Conservation (phyloP, 139 green algal genomes). For the Chlamydomonas sphaeroides region DNA sequence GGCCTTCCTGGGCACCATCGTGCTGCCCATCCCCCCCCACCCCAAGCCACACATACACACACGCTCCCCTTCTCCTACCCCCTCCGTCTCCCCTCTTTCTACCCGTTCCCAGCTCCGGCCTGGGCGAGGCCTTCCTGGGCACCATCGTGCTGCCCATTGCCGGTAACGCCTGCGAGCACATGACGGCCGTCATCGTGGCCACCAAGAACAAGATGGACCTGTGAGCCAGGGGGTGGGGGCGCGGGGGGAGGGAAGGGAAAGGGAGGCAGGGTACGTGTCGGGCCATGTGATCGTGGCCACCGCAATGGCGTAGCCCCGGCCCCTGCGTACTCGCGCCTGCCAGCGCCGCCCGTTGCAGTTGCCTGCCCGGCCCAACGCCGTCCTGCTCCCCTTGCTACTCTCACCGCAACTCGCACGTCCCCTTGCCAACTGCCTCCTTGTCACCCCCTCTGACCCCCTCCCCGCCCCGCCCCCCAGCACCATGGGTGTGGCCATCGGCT, state of each 20-base stretch:
- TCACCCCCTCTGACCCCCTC: no score
- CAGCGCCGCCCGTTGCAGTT: no score
- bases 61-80: no score
- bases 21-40: conserved; percentile 89
- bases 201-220: conserved; percentile 95
- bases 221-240: neutral
- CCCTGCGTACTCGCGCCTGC: no score
- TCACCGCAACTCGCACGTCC: no score
- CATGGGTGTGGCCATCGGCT: conserved; percentile 77
- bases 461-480: neutral
- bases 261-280: no score
- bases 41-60: conserved; percentile 79
- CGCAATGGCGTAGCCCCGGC: no score
- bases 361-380: no score
- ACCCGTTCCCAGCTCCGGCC: conserved; percentile 49
- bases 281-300: no score
- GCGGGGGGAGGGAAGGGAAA: neutral
- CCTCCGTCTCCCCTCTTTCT: no score
- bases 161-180: conserved; percentile 86
- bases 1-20: conserved; percentile 79
- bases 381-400: no score
- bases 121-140: conserved; percentile 85
- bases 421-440: no score
- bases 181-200: conserved; percentile 62
- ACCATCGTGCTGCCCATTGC: conserved; percentile 82